A percentile compares a stretch with the other conserved stretches of the same genome.
Conservation (phyloP, 169 alveolate genomes). For the Babesia caballi region DNA sequence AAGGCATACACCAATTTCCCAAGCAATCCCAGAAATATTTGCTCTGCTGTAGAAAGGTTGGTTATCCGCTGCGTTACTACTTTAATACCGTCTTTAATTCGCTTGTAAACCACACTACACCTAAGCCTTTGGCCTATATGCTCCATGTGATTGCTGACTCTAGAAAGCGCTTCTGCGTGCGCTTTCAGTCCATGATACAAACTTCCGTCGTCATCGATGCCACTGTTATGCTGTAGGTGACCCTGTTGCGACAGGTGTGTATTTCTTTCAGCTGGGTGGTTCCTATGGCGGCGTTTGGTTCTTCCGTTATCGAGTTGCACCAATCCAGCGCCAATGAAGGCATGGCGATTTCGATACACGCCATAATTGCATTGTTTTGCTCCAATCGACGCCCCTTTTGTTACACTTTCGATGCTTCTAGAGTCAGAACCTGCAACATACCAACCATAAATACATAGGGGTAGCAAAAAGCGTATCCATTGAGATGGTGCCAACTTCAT, state of each 20-base stretch:
- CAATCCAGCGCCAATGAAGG: not conserved
- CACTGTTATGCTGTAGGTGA: not conserved
- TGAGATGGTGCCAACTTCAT: too few species aligned
- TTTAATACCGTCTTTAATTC: not conserved
- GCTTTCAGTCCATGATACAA: not conserved
- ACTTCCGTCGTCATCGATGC: not conserved
- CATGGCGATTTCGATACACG: too few species aligned
- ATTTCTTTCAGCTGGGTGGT: not conserved
- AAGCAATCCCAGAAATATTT: constrained; percentile 7
- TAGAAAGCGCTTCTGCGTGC: not conserved
- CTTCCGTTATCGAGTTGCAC: not conserved
- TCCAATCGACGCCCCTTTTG: not conserved
- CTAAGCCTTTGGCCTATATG: not conserved
- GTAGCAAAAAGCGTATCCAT: too few species aligned
- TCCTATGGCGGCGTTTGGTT: not conserved
- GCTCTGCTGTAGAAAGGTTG: constrained; percentile 23
- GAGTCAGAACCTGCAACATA: not conserved
- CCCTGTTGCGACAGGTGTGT: not conserved
- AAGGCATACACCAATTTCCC: constrained; percentile 11
- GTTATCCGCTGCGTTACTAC: not conserved
- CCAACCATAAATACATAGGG: too few species aligned
- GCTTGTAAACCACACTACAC: not conserved
- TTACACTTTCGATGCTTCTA: not conserved
- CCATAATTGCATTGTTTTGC: too few species aligned
- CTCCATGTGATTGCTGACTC: not conserved